These are phyloP conservation scores for Botrytis aclada DNA, from an alignment of 2,329 filamentous ascomycete genomes.

Conservation along the genomic window DNA sequence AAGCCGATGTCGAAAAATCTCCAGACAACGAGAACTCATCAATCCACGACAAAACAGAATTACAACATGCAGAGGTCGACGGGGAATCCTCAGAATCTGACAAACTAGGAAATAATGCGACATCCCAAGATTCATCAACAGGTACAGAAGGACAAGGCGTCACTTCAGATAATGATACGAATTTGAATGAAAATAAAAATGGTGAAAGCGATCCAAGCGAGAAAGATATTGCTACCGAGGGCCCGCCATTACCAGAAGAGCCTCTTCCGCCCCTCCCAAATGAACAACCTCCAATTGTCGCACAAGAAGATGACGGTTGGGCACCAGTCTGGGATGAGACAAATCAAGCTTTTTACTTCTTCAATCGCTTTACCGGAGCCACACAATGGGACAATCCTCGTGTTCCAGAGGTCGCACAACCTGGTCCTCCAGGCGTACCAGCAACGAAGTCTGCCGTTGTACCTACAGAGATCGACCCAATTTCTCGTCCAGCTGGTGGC, in stretches of 20 bases:
- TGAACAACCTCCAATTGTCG: slow-evolving; percentile 47
- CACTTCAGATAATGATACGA: slow-evolving; percentile 19
- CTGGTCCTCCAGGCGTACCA: slow-evolving; percentile 33
- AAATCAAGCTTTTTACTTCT: slow-evolving; percentile 74
- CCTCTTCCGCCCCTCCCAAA: slow-evolving; percentile 25
- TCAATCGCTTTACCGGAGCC: slow-evolving; percentile 72
- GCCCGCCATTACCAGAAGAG: slow-evolving; percentile 38
- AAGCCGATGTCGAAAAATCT: background rate
- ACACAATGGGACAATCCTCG: slow-evolving; percentile 88
- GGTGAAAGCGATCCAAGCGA: slow-evolving; percentile 16
- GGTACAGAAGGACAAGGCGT: slow-evolving; percentile 17
- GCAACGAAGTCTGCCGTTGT: slow-evolving; percentile 32
- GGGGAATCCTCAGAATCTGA: background rate
- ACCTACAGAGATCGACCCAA: slow-evolving; percentile 28
- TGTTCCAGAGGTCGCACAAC: slow-evolving; percentile 47
- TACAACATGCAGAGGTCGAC: background rate
- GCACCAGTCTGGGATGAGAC: slow-evolving; percentile 71
- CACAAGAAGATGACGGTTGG: slow-evolving; percentile 72
- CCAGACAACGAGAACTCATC: background rate
- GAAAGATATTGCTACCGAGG: slow-evolving; percentile 18
- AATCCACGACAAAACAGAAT: slow-evolving; percentile 12
- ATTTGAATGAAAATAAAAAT: slow-evolving; percentile 24
- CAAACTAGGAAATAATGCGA: background rate
- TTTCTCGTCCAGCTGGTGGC: slow-evolving; percentile 57
- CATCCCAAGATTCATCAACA: background rate